phyloP scores from a whole-genome alignment of 169 alveolate species.

The Eimeria maxima region DNA sequence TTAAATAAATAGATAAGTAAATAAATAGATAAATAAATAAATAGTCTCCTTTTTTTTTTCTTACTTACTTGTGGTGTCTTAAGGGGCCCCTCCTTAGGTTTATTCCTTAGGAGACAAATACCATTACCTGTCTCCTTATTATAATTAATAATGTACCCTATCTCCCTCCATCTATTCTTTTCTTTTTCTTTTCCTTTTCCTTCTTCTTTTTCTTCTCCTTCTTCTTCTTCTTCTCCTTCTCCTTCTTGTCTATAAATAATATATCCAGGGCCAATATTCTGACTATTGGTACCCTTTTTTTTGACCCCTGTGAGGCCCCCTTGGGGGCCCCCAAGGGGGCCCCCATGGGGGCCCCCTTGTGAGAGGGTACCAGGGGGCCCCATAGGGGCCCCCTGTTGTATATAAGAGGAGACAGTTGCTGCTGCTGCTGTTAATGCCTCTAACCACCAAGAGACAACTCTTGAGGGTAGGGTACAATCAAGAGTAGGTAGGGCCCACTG shows the following conservation, averaged over 20 bases:
- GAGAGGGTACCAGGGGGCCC: too few relatives aligned
- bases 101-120: conserved; percentile 61
- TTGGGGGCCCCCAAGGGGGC: too few relatives aligned
- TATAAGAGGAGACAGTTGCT: not conserved
- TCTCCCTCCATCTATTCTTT: conserved; percentile 4
- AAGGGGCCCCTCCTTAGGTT: conserved; percentile 65
- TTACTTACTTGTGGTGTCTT: conserved; percentile 54
- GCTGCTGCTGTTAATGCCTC: conserved; percentile 47
- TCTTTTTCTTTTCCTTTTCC: not conserved
- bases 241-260: not conserved
- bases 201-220: too few relatives aligned
- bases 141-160: conserved; percentile 6
- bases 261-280: not conserved
- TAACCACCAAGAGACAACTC: conserved; percentile 1
- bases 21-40: not conserved
- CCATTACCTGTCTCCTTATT: conserved; percentile 71
- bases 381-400: not conserved
- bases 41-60: not conserved
- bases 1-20: too few relatives aligned
- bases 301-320: not conserved
- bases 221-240: too few relatives aligned
- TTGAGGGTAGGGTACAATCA: not conserved
- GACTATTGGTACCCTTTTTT: not conserved
- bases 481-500: conserved; percentile 9
- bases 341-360: too few relatives aligned